phyloP scores from a whole-genome alignment of 1,284 basidiomycete genomes.

The Cryptococcus sp. region DNA sequence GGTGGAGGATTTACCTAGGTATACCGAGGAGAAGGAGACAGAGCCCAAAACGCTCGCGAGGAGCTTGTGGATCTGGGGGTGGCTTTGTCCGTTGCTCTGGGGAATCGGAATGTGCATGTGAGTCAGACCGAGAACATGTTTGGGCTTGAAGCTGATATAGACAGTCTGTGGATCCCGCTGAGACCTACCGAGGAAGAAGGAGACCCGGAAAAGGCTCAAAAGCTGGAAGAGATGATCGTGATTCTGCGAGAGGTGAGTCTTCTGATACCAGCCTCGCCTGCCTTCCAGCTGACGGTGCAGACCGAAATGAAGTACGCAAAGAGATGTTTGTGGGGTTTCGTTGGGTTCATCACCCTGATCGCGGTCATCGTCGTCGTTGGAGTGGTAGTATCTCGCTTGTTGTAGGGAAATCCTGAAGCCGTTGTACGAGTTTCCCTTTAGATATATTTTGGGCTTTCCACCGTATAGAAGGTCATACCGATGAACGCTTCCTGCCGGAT shows the following conservation, averaged over 20 bases:
- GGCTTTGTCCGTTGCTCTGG: constrained; percentile 38
- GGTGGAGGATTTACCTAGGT: constrained; percentile 28
- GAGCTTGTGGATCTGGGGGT: constrained; percentile 39
- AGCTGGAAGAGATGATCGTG: constrained; percentile 36
- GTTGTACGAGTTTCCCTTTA: too few relatives aligned
- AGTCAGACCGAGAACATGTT: constrained; percentile 7
- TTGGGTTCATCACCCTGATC: constrained; percentile 14
- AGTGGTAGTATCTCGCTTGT: constrained; percentile 8
- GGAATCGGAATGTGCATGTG: constrained; percentile 37
- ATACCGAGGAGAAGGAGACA: constrained; percentile 24
- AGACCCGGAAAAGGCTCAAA: constrained; percentile 37
- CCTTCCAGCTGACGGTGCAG: constrained; percentile 19
- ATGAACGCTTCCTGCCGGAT: too few relatives aligned
- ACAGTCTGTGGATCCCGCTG: constrained; percentile 32
- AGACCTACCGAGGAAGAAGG: constrained; percentile 23
- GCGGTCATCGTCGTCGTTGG: constrained; percentile 15
- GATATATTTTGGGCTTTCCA: too few relatives aligned
- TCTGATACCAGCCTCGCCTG: neutral
- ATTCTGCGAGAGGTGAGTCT: constrained; percentile 34
- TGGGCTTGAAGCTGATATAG: constrained; percentile 1
- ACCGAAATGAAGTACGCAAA: constrained; percentile 42
- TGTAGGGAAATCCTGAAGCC: neutral
- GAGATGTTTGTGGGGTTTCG: constrained; percentile 27
- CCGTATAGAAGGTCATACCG: too few relatives aligned
- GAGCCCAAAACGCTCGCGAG: constrained; percentile 40